Conservation (phyloP, 1,284 basidiomycete species). For the Cutaneotrichosporon sp. region DNA sequence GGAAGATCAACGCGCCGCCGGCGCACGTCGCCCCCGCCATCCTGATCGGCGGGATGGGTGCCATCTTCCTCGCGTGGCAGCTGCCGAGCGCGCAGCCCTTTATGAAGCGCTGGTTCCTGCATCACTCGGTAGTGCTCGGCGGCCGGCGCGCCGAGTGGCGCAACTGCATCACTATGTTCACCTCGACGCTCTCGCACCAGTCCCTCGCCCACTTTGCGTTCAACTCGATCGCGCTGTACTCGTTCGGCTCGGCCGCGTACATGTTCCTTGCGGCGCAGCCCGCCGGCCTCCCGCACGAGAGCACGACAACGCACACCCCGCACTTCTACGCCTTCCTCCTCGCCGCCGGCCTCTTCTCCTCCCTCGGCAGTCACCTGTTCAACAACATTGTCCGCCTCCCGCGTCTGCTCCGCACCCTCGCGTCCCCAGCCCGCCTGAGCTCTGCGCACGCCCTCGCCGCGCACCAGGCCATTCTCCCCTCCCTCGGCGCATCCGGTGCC, state of each 20-base stretch:
- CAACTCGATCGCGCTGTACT: conserved; percentile 57
- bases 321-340: conserved; percentile 74
- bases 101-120: conserved; percentile 50
- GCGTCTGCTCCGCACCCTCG: conserved; percentile 59
- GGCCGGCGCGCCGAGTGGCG: conserved; percentile 33
- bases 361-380: conserved; percentile 63
- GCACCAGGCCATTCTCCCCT: conserved; percentile 62
- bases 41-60: conserved; percentile 59
- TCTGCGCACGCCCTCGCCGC: conserved; percentile 50
- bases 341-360: conserved; percentile 36
- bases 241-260: conserved; percentile 53
- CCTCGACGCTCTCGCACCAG: conserved; percentile 48
- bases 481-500: conserved; percentile 80
- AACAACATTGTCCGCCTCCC: conserved; percentile 69
- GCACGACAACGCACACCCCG: conserved; percentile 66
- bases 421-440: conserved; percentile 46
- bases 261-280: conserved; percentile 37
- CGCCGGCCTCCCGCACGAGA: conserved; percentile 46
- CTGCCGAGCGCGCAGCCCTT: conserved; percentile 58
- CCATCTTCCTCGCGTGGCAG: conserved; percentile 73
- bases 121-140: conserved; percentile 43
- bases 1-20: conserved; percentile 41
- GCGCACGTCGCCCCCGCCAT: conserved; percentile 37
- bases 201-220: conserved; percentile 51
- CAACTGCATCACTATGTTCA: conserved; percentile 45